Conservation (phyloP, 106 monocot genomes). For the Cymbidium sinense region DNA sequence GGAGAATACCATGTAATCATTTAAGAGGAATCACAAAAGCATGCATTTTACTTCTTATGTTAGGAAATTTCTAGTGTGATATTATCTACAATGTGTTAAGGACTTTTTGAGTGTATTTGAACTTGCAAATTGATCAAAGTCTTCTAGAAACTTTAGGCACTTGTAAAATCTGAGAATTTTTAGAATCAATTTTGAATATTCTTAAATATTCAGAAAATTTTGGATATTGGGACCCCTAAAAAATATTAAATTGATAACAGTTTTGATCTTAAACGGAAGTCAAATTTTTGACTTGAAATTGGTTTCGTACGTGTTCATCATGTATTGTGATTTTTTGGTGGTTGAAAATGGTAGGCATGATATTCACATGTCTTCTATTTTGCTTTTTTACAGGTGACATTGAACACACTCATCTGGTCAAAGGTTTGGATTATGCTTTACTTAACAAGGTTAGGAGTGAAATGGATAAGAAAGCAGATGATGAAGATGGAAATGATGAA, state of each 20-base stretch:
- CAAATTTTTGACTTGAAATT: neutral
- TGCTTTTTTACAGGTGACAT: slow-evolving; percentile 61
- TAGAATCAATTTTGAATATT: neutral
- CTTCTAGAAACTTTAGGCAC: neutral
- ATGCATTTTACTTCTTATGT: neutral
- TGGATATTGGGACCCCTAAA: neutral
- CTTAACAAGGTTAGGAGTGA: slow-evolving; percentile 95
- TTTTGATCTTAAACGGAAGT: neutral
- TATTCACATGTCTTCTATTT: neutral
- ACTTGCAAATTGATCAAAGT: slow-evolving; percentile 1
- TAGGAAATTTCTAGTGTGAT: neutral
- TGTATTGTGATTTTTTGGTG: neutral
- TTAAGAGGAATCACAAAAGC: neutral
- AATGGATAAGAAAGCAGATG: slow-evolving; percentile 84
- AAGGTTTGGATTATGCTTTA: slow-evolving; percentile 97
- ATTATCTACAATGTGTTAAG: neutral
- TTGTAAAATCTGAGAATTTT: neutral
- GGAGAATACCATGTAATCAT: neutral
- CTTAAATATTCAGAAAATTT: neutral
- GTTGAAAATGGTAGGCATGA: neutral
- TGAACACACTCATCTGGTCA: slow-evolving; percentile 97
- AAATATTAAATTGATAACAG: neutral
- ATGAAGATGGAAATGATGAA: slow-evolving; percentile 66
- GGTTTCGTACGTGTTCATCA: neutral
- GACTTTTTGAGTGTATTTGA: neutral